Evolutionary conservation across 305 asterid species (phyloP), one percentile per base, ranked within the genome.

Genomic region (Fraxinus ornus): DNA sequence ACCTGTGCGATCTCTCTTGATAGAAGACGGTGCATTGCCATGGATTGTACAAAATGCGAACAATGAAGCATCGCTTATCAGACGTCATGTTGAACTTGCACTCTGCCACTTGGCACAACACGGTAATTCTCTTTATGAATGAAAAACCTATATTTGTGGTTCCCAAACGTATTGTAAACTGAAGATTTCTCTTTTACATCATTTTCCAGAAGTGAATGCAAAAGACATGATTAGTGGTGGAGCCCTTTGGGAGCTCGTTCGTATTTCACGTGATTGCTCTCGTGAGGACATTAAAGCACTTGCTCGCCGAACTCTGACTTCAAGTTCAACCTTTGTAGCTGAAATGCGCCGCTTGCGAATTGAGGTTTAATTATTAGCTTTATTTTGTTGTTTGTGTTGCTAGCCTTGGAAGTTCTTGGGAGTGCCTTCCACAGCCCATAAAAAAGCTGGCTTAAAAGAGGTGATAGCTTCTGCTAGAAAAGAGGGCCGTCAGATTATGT

Each of bases 1-100:
- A 85, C 75, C 83, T 7, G 97, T 94, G 36, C 90, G 94, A 32
- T 97, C 99, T 68, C 91, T 92, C 75, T 87, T 97, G 84, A 90
- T 97, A 83, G 98, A 95, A 83, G 98, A 95, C 72, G 97, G 98
- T 28, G 97, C 98, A 64, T 85, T 95, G 84, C 88, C 97, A 22
- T 96, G 99, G 99, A 96, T 96, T 84, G 97, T 94, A 79, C 97
- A 94, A 78, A 96, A 96, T 84, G 98, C 98, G 41, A 94, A 96
- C 91, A 94, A 92, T 66, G 99, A 96, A 78, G 99, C 97, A 22
- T 92, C 99, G 4, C 86, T 92, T 32, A 94, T 96, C 81, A 91
- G 97, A 80, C 97, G 99, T 32, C 99, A 96, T 44, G 94, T 92
- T 73, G 99, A 96, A 88, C 98, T 96, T 21, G 99, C 99, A 35